phyloP scores from a whole-genome alignment of 2,329 filamentous ascomycete genomes.

The Pseudopyricularia javanii region DNA sequence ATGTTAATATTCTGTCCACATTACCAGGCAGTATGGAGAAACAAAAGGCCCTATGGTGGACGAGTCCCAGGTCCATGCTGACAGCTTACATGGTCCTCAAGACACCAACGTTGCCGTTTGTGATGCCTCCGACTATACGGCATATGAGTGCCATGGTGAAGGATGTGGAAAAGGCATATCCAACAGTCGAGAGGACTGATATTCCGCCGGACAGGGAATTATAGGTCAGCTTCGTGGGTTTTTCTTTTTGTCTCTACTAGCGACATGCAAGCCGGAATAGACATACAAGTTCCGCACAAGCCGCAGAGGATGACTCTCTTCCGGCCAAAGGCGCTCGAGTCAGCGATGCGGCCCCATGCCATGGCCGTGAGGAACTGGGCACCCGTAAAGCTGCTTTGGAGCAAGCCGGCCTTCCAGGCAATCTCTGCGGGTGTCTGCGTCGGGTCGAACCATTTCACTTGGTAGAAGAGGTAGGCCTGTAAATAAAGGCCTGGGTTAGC shows the following conservation, averaged over 20 bases:
- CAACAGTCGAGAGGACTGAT: conserved; percentile 45
- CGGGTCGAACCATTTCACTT: conserved; percentile 64
- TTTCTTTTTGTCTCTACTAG: neutral
- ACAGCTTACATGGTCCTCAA: conserved; percentile 54
- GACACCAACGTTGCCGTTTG: conserved; percentile 66
- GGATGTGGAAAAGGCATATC: conserved; percentile 56
- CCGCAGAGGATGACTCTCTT: conserved; percentile 73
- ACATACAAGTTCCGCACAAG: conserved; percentile 48
- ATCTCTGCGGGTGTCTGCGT: conserved; percentile 49
- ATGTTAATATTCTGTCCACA: neutral
- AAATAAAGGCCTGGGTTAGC: neutral
- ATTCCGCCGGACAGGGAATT: neutral
- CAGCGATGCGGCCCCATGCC: conserved; percentile 64
- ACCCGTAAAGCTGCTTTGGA: conserved; percentile 69
- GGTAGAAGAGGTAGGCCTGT: conserved; percentile 75
- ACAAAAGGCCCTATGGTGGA: neutral
- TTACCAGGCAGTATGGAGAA: neutral
- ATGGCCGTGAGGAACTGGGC: conserved; percentile 76
- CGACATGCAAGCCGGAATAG: neutral
- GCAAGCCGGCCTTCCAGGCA: conserved; percentile 62
- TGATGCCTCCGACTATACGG: conserved; percentile 49
- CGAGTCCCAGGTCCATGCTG: neutral
- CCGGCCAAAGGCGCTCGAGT: conserved; percentile 51
- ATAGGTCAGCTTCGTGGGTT: neutral
- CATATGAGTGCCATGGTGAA: conserved; percentile 53